Base-by-base conservation (phyloP, 1,139 yeast genomes). In the Nematodospora anomalae region DNA sequence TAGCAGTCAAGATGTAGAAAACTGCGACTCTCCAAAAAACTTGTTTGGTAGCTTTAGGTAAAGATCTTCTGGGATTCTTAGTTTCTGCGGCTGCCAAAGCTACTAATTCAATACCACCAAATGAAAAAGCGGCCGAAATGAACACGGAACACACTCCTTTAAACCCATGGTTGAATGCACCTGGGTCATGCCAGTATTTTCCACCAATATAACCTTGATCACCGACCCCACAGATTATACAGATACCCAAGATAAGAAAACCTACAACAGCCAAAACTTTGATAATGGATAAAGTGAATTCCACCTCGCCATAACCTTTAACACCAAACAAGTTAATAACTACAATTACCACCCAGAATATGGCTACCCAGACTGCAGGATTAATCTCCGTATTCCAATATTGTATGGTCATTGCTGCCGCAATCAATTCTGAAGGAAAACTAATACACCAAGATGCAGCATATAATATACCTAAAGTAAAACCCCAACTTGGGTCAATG, bases 11-110 rank as follows among this genome's bases (percentile, higher is more conserved):
- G 36, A 64, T 60, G 61, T 81, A 82, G 58, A 81, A 82, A 25
- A 81, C 57, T 23, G 76, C 62, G 38, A 82, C 77, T 71, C 88
- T 76, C 85, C 86, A 81, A 52, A 81, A 80, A 4, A 79, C 86
- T 55, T 79, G 84, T 54, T 80, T 82, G 32, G 83, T 79, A 30
- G 95, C 95, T 47, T 69, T 70, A 35, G 95, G 95, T 37, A 86
- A 64, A 23, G 85, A 58, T 52, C 71, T 74, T 54, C 71, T 48
- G 28, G 95, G 95, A 57, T 84, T 80, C 30, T 70, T 71, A 30
- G 95, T 79, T 62, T 88, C 96, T 13, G 94, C 88, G 25, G 95
- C 89, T 13, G 95, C 89, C 46, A 88, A 67, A 37, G 94, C 94
- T 40, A 83, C 83, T 53, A 72, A 59, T 49, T 71, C 76, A 15